These are phyloP conservation scores for Mallotus japonicus DNA, from an alignment of 441 rosid species.

Conservation along the genomic window DNA sequence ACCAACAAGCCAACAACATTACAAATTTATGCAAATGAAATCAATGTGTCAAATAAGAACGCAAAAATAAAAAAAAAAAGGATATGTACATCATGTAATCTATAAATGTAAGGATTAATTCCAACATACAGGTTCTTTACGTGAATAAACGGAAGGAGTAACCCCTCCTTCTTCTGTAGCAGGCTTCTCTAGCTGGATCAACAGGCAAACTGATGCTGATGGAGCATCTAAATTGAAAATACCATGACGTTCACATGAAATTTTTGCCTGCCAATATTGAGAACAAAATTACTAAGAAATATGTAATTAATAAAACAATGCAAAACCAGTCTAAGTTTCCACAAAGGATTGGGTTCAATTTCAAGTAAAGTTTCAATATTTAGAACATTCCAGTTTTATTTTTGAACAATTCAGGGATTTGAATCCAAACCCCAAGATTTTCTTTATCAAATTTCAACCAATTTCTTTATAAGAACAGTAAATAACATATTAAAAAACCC, in stretches of 20 bases:
- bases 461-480: neutral
- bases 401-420: neutral
- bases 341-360: neutral
- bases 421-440: neutral
- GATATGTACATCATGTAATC: neutral
- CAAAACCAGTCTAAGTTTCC: neutral
- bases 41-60: neutral
- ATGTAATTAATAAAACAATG: neutral
- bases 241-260: constrained; percentile 68
- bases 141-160: constrained; percentile 93
- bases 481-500: neutral
- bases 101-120: constrained; percentile 7
- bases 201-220: constrained; percentile 83
- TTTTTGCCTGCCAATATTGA: constrained; percentile 53
- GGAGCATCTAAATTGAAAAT: constrained; percentile 94
- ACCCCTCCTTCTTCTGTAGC: constrained; percentile 96
- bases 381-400: neutral
- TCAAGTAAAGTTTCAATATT: neutral
- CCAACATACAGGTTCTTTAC: constrained; percentile 95
- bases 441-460: neutral
- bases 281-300: constrained; percentile 14
- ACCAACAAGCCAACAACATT: constrained; percentile 18
- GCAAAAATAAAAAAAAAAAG: neutral
- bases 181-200: constrained; percentile 93
- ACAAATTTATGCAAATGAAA: constrained; percentile 12